Evolutionary conservation across 148 eudicot species (phyloP).

Genomic region (Amaranthus palmeri): DNA sequence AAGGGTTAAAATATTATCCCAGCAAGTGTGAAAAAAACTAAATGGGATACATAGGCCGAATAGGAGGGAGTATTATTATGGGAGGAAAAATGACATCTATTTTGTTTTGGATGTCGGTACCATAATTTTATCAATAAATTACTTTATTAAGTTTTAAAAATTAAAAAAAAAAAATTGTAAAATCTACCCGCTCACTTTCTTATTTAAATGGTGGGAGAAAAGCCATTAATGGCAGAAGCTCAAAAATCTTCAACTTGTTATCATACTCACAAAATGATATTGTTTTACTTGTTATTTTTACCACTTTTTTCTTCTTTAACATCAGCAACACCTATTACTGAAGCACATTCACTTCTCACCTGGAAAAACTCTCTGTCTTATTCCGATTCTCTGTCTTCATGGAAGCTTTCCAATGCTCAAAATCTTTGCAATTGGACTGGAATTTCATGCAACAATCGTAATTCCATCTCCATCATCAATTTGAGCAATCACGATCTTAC

Average conservation of each 20-base stretch:
- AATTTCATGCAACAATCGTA: constrained; percentile 11
- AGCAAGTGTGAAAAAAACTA: no score
- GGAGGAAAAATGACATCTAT: no score
- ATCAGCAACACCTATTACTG: constrained; percentile 37
- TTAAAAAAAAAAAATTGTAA: background rate
- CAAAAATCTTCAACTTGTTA: background rate
- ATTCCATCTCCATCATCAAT: constrained; percentile 7
- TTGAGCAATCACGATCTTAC: constrained; percentile 6
- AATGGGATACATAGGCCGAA: no score
- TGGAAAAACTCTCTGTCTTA: constrained; percentile 13
- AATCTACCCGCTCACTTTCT: constrained; percentile 8
- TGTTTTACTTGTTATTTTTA: constrained; percentile 26
- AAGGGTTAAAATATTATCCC: no score
- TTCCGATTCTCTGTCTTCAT: constrained; percentile 6
- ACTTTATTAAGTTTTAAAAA: background rate
- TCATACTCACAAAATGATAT: constrained; percentile 14
- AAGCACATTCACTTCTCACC: constrained; percentile 8
- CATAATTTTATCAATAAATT: no score
- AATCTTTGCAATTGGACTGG: constrained; percentile 29
- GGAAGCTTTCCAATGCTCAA: constrained; percentile 15
- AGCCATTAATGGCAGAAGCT: background rate
- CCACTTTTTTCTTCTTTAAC: constrained; percentile 25
- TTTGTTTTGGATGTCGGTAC: no score
- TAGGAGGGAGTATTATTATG: no score
- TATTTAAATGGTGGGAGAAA: background rate